A percentile compares a stretch with the other conserved stretches of the same genome.
Conservation (phyloP, 2,329 filamentous ascomycete species). For the Balansia obtecta region DNA sequence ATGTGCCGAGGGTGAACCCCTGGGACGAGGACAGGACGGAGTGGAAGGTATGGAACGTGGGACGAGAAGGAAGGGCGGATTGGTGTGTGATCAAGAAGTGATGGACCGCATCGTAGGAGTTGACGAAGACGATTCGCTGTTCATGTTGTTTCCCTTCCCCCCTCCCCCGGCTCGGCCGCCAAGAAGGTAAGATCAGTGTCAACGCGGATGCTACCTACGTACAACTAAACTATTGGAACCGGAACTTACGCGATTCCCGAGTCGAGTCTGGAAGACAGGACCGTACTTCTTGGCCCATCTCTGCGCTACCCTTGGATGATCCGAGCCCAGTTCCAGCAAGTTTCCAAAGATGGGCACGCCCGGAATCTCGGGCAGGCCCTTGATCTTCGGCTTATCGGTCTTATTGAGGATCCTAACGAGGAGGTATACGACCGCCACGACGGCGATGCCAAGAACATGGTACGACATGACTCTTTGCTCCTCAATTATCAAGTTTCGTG, state of each 20-base stretch:
- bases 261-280: slow-evolving; percentile 51
- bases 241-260: slow-evolving; percentile 50
- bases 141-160: neutral
- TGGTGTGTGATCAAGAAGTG: slow-evolving; percentile 70
- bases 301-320: slow-evolving; percentile 41
- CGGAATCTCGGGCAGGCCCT: slow-evolving; percentile 47
- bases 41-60: slow-evolving; percentile 71
- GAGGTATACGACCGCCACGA: slow-evolving; percentile 11
- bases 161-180: too few species aligned
- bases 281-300: slow-evolving; percentile 49
- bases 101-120: slow-evolving; percentile 62
- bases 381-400: slow-evolving; percentile 48
- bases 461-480: slow-evolving; percentile 9
- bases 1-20: slow-evolving; percentile 73
- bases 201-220: too few species aligned
- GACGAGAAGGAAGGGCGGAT: slow-evolving; percentile 63
- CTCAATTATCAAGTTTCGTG: too few species aligned
- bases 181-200: too few species aligned
- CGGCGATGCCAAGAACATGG: slow-evolving; percentile 9
- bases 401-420: slow-evolving; percentile 22
- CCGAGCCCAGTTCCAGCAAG: slow-evolving; percentile 44
- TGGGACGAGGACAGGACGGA: slow-evolving; percentile 65
- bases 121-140: slow-evolving; percentile 62
- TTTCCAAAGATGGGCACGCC: slow-evolving; percentile 52
- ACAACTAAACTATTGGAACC: too few species aligned